Evolutionary conservation across 495 filamentous ascomycete genomes (phyloP).

Genomic region (Penicillium mononematosum): DNA sequence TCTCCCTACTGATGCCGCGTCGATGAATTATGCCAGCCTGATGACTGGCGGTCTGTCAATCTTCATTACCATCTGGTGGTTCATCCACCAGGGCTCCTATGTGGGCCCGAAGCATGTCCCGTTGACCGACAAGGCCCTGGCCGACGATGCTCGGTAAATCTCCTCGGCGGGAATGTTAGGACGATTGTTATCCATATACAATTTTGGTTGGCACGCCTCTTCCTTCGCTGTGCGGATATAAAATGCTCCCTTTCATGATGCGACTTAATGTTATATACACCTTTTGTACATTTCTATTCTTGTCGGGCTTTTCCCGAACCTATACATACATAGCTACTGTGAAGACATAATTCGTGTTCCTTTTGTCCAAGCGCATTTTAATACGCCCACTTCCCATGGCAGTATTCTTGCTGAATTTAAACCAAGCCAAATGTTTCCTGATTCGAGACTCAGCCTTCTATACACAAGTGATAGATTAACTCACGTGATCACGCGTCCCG

Average conservation of each 20-base stretch:
- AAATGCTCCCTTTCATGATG: constrained; percentile 12
- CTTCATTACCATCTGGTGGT: constrained; percentile 44
- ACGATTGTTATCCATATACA: constrained; percentile 17
- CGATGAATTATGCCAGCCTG: constrained; percentile 72
- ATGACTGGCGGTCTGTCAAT: constrained; percentile 61
- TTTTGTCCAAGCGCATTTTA: background rate
- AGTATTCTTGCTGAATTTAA: background rate
- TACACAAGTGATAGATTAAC: background rate
- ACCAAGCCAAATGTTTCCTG: background rate
- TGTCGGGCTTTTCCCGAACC: constrained; percentile 8
- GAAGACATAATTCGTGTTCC: constrained; percentile 9
- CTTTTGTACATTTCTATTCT: constrained; percentile 17
- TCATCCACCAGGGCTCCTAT: constrained; percentile 35
- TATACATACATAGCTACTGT: constrained; percentile 15
- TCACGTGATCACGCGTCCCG: constrained; percentile 27
- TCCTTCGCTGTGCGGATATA: constrained; percentile 12
- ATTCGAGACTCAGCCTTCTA: background rate
- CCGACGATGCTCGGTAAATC: constrained; percentile 28
- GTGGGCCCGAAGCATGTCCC: constrained; percentile 41
- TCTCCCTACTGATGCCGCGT: constrained; percentile 51
- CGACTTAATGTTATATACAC: constrained; percentile 17
- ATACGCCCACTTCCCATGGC: background rate
- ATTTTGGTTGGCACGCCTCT: constrained; percentile 13
- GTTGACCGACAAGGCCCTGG: constrained; percentile 35
- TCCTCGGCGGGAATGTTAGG: background rate